These are phyloP conservation scores for Yarrowia alimentaria DNA, from an alignment of 805 yeast genomes.

Conservation along the genomic window DNA sequence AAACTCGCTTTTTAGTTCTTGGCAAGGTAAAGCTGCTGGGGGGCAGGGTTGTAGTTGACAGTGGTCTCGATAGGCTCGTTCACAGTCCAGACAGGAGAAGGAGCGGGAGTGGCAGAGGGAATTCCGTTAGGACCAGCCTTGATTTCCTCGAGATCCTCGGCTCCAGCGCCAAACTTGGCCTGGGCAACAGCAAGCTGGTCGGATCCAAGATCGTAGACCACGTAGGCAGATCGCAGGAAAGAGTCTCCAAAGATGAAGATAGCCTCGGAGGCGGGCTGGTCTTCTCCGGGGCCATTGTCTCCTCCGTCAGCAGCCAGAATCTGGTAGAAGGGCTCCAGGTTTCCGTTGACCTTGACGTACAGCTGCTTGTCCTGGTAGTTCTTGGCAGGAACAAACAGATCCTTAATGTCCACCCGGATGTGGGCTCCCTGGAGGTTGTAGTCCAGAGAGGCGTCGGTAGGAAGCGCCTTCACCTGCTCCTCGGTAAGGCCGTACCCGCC, in stretches of 20 bases:
- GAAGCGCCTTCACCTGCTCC: slow-evolving; percentile 62
- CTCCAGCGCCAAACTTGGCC: slow-evolving; percentile 36
- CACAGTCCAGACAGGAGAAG: not conserved
- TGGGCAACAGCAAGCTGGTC: slow-evolving; percentile 57
- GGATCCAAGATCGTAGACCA: slow-evolving; percentile 62
- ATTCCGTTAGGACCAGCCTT: not conserved
- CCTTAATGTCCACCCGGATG: slow-evolving; percentile 83
- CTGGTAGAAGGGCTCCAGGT: not conserved
- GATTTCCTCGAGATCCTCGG: not conserved
- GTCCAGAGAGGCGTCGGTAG: slow-evolving; percentile 82
- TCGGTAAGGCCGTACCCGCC: slow-evolving; percentile 55
- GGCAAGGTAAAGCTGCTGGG: no score
- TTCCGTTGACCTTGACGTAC: not conserved
- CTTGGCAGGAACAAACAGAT: slow-evolving; percentile 40
- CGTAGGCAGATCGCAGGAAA: slow-evolving; percentile 60
- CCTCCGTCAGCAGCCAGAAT: slow-evolving; percentile 4
- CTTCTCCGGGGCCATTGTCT: slow-evolving; percentile 35
- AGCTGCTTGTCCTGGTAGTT: not conserved
- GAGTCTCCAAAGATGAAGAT: slow-evolving; percentile 53
- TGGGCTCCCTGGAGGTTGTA: slow-evolving; percentile 89
- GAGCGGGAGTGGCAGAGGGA: slow-evolving; percentile 5
- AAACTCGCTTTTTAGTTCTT: no score
- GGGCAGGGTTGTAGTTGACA: not conserved
- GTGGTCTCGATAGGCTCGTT: slow-evolving; percentile 3
- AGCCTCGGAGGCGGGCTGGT: slow-evolving; percentile 51